Evolutionary conservation across 495 filamentous ascomycete genomes (phyloP), one percentile per base, ranked within the genome.

Genomic region (Daldinia caldariorum): DNA sequence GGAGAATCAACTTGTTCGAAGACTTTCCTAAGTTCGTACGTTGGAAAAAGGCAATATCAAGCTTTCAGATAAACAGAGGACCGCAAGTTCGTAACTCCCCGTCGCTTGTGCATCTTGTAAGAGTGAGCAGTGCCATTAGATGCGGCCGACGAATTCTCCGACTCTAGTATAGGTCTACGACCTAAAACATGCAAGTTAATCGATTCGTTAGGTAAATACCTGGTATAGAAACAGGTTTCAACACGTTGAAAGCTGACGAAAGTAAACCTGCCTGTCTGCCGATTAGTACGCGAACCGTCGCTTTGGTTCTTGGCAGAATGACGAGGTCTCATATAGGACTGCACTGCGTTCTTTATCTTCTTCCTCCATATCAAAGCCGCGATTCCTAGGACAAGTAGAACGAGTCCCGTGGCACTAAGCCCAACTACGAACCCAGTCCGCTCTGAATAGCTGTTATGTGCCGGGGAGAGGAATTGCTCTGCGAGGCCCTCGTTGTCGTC

Each of bases 401-500:
- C 37, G 3, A 69, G 54, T 1, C 64, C 72, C n/a, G 22, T 22
- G 13, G 63, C 38, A 6, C 55, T 58, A 9, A 64, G 32, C n/a
- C 68, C 72, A 6, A 64, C 61, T 59, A 69, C 66, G 7, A 47
- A 38, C 38, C 72, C 64, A n/a, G 32, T 53, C 12, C 16, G 37
- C 8, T 18, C 39, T 9, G 58, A 12, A 8, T 62, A 16, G n/a
- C 7, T 54, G n/a, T 39, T 54, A 20, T 39, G 13, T 7, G 32
- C 9, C 4, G 32, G 37, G 13, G 31, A n/a, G 16, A 71, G 18
- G 13, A 71, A 71, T 32, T 62, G 51, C 22, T 37, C 34, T 22
- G 67, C 63, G 49, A 58, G 51, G 6, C 34, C 26, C 5, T 51
- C 22, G 29, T 69, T 61, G 22, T 74, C 64, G 35, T 64, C 64